Percentiles rank a stretch among this genome's conserved stretches.
Conservation (phyloP, 208 protist genomes). For the Crithidia thermophila region DNA sequence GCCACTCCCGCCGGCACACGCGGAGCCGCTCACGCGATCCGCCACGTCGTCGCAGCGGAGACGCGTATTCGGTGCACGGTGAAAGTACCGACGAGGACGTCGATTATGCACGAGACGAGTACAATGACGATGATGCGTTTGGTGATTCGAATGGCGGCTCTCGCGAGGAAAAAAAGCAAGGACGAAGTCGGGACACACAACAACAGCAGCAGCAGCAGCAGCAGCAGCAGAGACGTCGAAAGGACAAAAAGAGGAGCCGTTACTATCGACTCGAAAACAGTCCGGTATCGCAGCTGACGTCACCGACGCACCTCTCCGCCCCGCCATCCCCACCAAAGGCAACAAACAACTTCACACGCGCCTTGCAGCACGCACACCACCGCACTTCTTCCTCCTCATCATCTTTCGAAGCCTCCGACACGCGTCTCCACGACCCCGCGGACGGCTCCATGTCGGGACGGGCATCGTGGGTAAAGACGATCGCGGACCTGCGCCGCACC, state of each 20-base stretch:
- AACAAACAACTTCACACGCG: not conserved
- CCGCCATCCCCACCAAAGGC: slow-evolving; percentile 6
- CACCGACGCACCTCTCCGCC: not conserved
- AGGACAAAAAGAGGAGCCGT: not conserved
- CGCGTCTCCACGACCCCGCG: not conserved
- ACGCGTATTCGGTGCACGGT: no score
- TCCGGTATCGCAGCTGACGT: not conserved
- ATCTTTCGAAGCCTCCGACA: not conserved
- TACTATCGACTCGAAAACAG: no score
- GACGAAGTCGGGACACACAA: not conserved
- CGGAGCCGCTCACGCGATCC: slow-evolving; percentile 1
- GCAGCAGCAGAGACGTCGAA: not conserved
- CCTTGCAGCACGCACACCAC: not conserved
- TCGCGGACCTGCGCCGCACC: slow-evolving; percentile 7
- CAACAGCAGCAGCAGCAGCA: not conserved
- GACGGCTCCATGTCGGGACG: no score
- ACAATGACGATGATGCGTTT: no score
- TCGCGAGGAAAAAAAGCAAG: not conserved
- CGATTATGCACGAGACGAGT: no score
- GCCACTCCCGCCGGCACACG: slow-evolving; percentile 2
- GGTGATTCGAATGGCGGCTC: no score
- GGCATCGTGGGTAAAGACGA: not conserved
- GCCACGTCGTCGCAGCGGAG: not conserved
- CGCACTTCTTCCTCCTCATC: not conserved
- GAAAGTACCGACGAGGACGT: no score